Percentiles rank a stretch among this genome's conserved stretches.
Conservation (phyloP, 805 yeast genomes). For the Blastobotrys parvus region DNA sequence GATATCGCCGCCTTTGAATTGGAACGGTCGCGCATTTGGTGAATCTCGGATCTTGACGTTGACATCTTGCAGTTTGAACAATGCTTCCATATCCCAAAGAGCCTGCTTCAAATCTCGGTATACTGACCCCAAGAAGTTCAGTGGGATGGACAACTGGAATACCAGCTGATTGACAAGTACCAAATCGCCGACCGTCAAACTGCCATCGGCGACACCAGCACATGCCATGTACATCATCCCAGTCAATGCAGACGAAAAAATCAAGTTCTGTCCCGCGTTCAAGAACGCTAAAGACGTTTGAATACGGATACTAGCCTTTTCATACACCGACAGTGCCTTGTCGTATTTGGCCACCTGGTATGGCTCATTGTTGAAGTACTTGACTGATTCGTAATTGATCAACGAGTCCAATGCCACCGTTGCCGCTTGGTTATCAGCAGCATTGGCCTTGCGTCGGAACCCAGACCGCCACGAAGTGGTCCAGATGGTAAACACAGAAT, state of each 20-base stretch:
- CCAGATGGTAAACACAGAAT: constrained; percentile 75
- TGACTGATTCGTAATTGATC: constrained; percentile 90
- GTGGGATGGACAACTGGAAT: constrained; percentile 89
- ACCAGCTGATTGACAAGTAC: constrained; percentile 93
- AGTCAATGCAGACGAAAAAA: constrained; percentile 81
- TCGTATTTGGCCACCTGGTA: constrained; percentile 78
- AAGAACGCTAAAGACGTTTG: constrained; percentile 70
- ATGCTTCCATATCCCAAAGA: constrained; percentile 88
- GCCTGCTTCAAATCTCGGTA: constrained; percentile 93
- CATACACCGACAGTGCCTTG: constrained; percentile 61
- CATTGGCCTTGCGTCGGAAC: constrained; percentile 81
- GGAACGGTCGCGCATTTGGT: constrained; percentile 54
- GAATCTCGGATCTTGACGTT: constrained; percentile 56
- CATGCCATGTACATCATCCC: constrained; percentile 99
- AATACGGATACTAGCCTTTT: constrained; percentile 57
- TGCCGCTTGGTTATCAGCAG: constrained; percentile 94
- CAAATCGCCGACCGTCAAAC: constrained; percentile 85
- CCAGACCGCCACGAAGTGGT: constrained; percentile 96
- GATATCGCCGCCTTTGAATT: constrained; percentile 66
- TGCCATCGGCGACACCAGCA: constrained; percentile 77
- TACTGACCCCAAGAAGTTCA: constrained; percentile 91
- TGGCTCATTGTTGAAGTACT: constrained; percentile 84
- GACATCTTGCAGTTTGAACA: constrained; percentile 76
- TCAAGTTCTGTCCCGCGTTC: constrained; percentile 70
- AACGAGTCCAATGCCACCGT: constrained; percentile 88